phyloP scores from a whole-genome alignment of 345 rosid species.

The Mercurialis annua region DNA sequence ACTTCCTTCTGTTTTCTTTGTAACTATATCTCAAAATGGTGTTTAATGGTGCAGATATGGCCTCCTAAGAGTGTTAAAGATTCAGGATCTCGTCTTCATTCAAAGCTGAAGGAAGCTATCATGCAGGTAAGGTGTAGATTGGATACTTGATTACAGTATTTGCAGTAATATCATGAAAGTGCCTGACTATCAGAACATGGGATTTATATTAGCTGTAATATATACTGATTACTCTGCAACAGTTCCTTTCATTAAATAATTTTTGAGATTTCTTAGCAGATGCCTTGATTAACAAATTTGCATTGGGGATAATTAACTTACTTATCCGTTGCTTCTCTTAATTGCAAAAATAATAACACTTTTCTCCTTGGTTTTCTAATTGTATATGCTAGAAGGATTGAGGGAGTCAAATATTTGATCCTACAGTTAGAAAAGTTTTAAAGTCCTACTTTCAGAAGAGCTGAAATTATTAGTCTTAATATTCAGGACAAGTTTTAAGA shows the following conservation, averaged over 20 bases:
- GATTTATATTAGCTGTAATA: not conserved
- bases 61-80: constrained; percentile 97
- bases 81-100: constrained; percentile 84
- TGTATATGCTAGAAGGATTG: not conserved
- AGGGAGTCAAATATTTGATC: not conserved
- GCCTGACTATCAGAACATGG: not conserved
- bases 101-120: constrained; percentile 79
- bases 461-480: not conserved
- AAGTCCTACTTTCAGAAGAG: not conserved
- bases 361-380: not conserved
- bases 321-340: not conserved
- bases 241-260: not conserved
- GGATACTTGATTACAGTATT: constrained; percentile 8
- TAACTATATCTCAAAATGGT: constrained; percentile 15
- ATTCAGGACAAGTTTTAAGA: constrained; percentile 6
- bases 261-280: constrained; percentile 1
- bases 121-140: constrained; percentile 52
- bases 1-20: not conserved
- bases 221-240: not conserved
- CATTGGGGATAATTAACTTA: not conserved
- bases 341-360: not conserved
- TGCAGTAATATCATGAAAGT: not conserved
- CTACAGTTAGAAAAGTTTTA: not conserved
- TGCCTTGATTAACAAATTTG: not conserved
- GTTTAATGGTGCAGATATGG: constrained; percentile 69